A percentile compares a stretch with the other conserved stretches of the same genome.
phyloP scores from a whole-genome alignment of 805 yeast species.

The Ogataea neopini region DNA sequence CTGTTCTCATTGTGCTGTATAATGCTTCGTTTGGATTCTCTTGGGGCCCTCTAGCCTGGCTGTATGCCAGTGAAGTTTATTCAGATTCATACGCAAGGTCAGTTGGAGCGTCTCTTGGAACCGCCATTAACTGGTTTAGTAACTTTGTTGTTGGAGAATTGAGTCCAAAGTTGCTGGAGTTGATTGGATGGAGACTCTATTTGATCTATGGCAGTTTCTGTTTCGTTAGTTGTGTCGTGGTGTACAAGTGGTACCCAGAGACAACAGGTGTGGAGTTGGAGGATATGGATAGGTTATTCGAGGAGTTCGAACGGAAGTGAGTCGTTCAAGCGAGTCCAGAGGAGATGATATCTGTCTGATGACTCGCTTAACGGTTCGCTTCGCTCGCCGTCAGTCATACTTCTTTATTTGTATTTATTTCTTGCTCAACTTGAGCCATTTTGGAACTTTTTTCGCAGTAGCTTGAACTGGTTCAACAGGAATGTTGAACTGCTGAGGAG shows the following conservation, averaged over 20 bases:
- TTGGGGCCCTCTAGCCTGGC: slow-evolving; percentile 94
- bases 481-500: no score
- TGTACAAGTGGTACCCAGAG: slow-evolving; percentile 51
- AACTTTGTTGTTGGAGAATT: slow-evolving; percentile 90
- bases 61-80: slow-evolving; percentile 78
- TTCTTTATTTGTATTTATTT: slow-evolving; percentile 15
- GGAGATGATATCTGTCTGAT: no score
- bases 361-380: no score
- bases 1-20: slow-evolving; percentile 68
- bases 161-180: slow-evolving; percentile 79
- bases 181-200: slow-evolving; percentile 76
- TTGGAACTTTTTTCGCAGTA: slow-evolving; percentile 27
- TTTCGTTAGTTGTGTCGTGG: slow-evolving; percentile 41
- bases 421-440: slow-evolving; percentile 37
- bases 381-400: no score
- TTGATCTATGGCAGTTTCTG: slow-evolving; percentile 78
- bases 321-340: no score
- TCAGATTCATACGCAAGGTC: slow-evolving; percentile 74
- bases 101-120: slow-evolving; percentile 82
- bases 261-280: slow-evolving; percentile 55
- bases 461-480: neutral
- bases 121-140: slow-evolving; percentile 89
- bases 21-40: slow-evolving; percentile 84
- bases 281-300: slow-evolving; percentile 56
- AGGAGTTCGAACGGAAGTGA: slow-evolving; percentile 16